These are phyloP conservation scores for Metschnikowia drakensbergensis DNA, from an alignment of 805 yeast species.

Conservation along the genomic window DNA sequence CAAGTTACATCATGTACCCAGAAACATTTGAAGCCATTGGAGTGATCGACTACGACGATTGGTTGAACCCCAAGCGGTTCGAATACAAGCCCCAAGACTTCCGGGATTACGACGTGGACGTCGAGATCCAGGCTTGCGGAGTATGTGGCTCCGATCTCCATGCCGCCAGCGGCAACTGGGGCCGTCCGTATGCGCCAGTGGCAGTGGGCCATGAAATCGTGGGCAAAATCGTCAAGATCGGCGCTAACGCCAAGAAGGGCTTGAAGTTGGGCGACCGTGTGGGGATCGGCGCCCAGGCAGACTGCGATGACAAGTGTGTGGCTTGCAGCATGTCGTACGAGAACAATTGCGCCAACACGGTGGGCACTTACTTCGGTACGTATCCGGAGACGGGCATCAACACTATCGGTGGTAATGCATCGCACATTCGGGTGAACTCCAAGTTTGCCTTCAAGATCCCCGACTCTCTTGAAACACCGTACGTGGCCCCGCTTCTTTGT, in stretches of 20 bases:
- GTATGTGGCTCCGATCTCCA: slow-evolving; percentile 63
- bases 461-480: slow-evolving; percentile 12
- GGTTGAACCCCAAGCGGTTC: slow-evolving; percentile 18
- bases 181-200: slow-evolving; percentile 19
- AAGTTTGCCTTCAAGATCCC: slow-evolving; percentile 19
- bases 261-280: slow-evolving; percentile 69
- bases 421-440: slow-evolving; percentile 17
- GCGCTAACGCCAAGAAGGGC: slow-evolving; percentile 17
- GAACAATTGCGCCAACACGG: slow-evolving; percentile 14
- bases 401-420: slow-evolving; percentile 19
- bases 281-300: slow-evolving; percentile 71
- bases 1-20: slow-evolving; percentile 10
- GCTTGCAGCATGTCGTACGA: slow-evolving; percentile 12
- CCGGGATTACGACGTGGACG: slow-evolving; percentile 18
- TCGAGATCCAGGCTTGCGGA: slow-evolving; percentile 18
- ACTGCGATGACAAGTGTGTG: slow-evolving; percentile 13
- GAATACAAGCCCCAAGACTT: slow-evolving; percentile 17
- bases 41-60: slow-evolving; percentile 18
- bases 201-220: slow-evolving; percentile 30
- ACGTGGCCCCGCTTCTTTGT: slow-evolving; percentile 20
- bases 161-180: slow-evolving; percentile 52
- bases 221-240: slow-evolving; percentile 18
- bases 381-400: slow-evolving; percentile 13
- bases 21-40: slow-evolving; percentile 18
- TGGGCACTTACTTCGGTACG: slow-evolving; percentile 13